Conservation (phyloP, 306 rosid species). For the Ormosia semicastrata region DNA sequence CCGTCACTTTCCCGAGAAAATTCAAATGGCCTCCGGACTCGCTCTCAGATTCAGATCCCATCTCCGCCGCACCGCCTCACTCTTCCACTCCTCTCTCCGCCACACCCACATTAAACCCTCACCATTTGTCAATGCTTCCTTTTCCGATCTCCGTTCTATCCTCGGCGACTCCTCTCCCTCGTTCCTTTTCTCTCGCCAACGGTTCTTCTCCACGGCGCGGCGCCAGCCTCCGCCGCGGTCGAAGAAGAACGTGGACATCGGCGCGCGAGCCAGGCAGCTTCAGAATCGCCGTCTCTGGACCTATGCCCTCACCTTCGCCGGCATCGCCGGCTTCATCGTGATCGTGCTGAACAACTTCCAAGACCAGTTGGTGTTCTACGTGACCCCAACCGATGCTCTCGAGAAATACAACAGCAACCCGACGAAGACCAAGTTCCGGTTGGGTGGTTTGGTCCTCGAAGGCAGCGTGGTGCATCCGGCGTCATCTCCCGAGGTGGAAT, state of each 20-base stretch:
- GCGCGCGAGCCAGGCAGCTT: conserved; percentile 84
- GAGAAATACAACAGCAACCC: conserved; percentile 62
- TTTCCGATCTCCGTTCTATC: conserved; percentile 7
- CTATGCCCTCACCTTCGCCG: conserved; percentile 63
- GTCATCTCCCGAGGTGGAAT: conserved; percentile 73
- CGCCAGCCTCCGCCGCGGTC: conserved; percentile 51
- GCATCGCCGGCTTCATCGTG: conserved; percentile 82
- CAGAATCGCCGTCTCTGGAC: conserved; percentile 91
- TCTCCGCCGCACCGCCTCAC: conserved; percentile 37
- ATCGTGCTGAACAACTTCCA: conserved; percentile 74
- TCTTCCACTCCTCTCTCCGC: conserved; percentile 23
- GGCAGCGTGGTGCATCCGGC: conserved; percentile 83
- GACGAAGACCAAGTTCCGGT: conserved; percentile 69
- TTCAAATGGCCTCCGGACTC: conserved; percentile 57
- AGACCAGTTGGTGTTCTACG: conserved; percentile 79
- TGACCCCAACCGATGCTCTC: conserved; percentile 78
- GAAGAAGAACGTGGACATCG: conserved; percentile 63
- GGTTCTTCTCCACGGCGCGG: conserved; percentile 69
- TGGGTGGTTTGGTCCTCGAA: conserved; percentile 90
- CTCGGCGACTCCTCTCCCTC: not conserved
- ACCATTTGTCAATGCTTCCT: conserved; percentile 9
- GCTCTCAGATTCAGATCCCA: conserved; percentile 66
- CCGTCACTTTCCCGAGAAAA: not conserved
- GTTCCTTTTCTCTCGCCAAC: conserved; percentile 23
- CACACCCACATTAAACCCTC: conserved; percentile 26